A percentile compares a stretch with the other conserved stretches of the same genome.
These are phyloP conservation scores for Phragmites australis DNA, from an alignment of 176 grass and related monocot species.

Conservation along the genomic window DNA sequence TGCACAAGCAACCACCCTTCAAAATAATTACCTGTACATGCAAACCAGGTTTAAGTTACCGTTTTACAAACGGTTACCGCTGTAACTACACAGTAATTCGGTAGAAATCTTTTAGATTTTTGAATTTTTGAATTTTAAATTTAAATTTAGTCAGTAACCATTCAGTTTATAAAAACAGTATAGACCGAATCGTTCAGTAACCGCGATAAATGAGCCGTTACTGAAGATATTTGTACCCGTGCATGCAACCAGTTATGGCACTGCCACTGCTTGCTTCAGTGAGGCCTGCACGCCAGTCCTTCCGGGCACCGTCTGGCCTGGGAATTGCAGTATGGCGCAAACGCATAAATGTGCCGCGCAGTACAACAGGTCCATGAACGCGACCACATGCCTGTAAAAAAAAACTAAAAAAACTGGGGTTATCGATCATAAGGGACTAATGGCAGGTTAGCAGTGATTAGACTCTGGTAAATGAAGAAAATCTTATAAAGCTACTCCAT, in stretches of 20 bases:
- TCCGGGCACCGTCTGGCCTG: not conserved
- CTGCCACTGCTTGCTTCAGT: not conserved
- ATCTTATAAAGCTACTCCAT: not conserved
- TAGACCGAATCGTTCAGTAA: too few species aligned
- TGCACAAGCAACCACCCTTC: not conserved
- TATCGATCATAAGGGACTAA: not conserved
- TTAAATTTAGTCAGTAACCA: too few species aligned
- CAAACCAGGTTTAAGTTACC: too few species aligned
- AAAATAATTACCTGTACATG: not conserved
- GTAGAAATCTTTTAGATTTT: too few species aligned
- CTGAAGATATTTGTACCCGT: too few species aligned
- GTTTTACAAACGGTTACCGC: too few species aligned
- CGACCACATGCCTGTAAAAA: not conserved
- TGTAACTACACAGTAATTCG: too few species aligned
- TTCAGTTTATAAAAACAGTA: too few species aligned
- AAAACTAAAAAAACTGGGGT: not conserved
- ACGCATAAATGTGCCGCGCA: not conserved
- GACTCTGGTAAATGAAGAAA: not conserved
- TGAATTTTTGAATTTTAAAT: too few species aligned
- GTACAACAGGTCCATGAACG: slow-evolving; percentile 3
- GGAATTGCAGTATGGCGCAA: not conserved
- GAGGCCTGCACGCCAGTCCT: slow-evolving; percentile 30
- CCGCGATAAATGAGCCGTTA: too few species aligned
- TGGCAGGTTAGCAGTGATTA: not conserved
- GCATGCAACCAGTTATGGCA: not conserved